These are phyloP conservation scores for Abelmoschus esculentus DNA, from an alignment of 345 rosid species.

Conservation along the genomic window DNA sequence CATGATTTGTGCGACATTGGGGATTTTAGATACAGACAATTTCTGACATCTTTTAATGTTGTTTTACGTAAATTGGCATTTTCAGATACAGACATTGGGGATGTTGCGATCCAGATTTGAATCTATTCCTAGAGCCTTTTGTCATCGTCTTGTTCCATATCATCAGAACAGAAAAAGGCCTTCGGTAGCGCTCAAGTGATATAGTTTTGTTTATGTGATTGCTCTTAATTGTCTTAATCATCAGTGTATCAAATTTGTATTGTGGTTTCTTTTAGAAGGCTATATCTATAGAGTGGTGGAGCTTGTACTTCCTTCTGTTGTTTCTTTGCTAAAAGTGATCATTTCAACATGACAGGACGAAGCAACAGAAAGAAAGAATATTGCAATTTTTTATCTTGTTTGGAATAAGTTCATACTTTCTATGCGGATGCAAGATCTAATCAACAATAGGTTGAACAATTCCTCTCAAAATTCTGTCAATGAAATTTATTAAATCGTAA, in stretches of 20 bases:
- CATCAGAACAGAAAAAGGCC: conserved; percentile 23
- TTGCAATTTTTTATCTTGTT: conserved; percentile 63
- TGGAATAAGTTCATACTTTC: conserved; percentile 82
- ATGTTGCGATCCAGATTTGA: conserved; percentile 91
- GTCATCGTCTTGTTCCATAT: conserved; percentile 56
- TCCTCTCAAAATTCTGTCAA: conserved; percentile 9
- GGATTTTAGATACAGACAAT: too few relatives aligned
- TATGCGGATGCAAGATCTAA: conserved; percentile 83
- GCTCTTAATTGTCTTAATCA: neutral
- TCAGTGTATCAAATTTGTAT: neutral
- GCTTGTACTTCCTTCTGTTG: conserved; percentile 9
- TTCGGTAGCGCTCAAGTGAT: conserved; percentile 28
- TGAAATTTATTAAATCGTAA: conserved; percentile 1
- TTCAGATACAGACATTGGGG: conserved; percentile 86
- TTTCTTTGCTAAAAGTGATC: conserved; percentile 16
- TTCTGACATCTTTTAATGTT: conserved; percentile 4
- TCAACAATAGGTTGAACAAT: conserved; percentile 57
- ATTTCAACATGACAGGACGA: conserved; percentile 47
- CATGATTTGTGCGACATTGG: too few relatives aligned
- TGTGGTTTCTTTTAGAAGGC: neutral
- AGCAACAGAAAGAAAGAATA: conserved; percentile 32
- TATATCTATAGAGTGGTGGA: neutral
- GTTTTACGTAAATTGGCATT: conserved; percentile 16
- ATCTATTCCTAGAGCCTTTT: conserved; percentile 60
- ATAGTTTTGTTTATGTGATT: neutral